Conservation (phyloP, 495 filamentous ascomycete genomes). For the Lasiosphaeria hispida region DNA sequence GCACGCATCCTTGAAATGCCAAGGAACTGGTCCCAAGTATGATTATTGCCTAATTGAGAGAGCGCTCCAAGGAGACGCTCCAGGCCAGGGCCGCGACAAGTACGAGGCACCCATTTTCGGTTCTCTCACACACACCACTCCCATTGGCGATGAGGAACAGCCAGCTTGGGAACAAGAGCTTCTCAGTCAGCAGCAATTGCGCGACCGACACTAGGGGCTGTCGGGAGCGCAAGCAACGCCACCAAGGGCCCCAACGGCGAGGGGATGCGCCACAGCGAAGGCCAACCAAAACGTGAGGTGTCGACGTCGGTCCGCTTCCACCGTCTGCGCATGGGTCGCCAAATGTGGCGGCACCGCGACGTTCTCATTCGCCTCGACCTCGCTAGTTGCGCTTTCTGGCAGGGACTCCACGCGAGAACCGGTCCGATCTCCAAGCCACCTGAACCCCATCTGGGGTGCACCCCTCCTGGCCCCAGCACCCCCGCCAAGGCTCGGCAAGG, state of each 20-base stretch:
- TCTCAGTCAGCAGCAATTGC: no score
- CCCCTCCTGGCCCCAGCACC: conserved; percentile 14
- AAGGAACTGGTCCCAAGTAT: conserved; percentile 2
- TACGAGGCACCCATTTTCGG: no score
- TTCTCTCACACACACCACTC: no score
- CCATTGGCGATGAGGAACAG: no score
- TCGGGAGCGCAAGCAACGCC: no score
- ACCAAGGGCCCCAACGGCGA: neutral
- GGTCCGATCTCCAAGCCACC: conserved; percentile 26
- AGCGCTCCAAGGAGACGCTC: neutral
- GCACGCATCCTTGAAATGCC: conserved; percentile 7
- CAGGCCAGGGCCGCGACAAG: neutral
- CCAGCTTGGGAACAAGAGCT: no score
- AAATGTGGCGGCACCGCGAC: conserved; percentile 5
- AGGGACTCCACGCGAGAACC: conserved; percentile 26
- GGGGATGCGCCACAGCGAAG: conserved; percentile 10
- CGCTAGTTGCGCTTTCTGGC: conserved; percentile 13
- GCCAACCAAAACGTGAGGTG: conserved; percentile 5
- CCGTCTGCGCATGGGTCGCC: conserved; percentile 20
- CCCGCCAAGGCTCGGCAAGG: conserved; percentile 26
- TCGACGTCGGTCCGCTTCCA: conserved; percentile 19
- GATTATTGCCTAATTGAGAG: conserved; percentile 23
- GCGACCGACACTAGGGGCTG: no score
- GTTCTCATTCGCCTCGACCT: conserved; percentile 19
- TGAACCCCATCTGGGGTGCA: conserved; percentile 10